These are phyloP conservation scores for Fusarium hostae DNA, from an alignment of 2,329 filamentous ascomycete genomes.

Conservation along the genomic window DNA sequence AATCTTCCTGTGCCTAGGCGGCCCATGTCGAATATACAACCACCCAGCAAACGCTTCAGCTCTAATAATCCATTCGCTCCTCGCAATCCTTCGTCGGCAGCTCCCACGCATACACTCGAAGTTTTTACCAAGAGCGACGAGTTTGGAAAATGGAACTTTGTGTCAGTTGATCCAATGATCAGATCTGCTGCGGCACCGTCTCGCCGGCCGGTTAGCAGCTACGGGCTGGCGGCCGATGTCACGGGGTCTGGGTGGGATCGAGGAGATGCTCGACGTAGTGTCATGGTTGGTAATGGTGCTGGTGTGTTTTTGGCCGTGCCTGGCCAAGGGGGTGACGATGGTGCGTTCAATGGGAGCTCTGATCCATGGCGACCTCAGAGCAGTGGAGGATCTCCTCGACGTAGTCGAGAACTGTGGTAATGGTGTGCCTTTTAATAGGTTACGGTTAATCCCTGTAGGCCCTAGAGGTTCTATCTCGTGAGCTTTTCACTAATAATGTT, in stretches of 20 bases:
- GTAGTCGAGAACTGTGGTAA: conserved; percentile 42
- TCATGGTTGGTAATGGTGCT: conserved; percentile 63
- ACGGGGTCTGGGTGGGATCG: conserved; percentile 61
- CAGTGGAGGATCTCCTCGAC: conserved; percentile 52
- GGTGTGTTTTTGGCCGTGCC: conserved; percentile 67
- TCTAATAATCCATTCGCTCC: conserved; percentile 69
- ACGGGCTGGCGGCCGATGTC: conserved; percentile 66
- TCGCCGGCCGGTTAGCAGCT: conserved; percentile 64
- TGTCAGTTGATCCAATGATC: conserved; percentile 56
- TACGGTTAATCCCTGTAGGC: neutral
- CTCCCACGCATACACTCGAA: conserved; percentile 65
- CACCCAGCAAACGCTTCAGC: conserved; percentile 60
- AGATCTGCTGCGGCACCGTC: conserved; percentile 41
- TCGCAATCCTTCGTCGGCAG: conserved; percentile 47
- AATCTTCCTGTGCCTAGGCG: conserved; percentile 44
- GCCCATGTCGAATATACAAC: conserved; percentile 45
- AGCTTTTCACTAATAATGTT: conserved; percentile 15
- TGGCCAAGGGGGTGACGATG: conserved; percentile 34
- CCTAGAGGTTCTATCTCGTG: neutral
- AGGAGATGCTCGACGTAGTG: conserved; percentile 63
- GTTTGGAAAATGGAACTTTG: conserved; percentile 68
- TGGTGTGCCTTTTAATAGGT: neutral
- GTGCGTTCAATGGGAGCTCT: conserved; percentile 27
- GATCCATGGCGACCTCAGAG: conserved; percentile 51
- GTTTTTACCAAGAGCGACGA: conserved; percentile 70